Base-by-base conservation (phyloP, 768 basidiomycete genomes). In the Psilocybe subaeruginosa region DNA sequence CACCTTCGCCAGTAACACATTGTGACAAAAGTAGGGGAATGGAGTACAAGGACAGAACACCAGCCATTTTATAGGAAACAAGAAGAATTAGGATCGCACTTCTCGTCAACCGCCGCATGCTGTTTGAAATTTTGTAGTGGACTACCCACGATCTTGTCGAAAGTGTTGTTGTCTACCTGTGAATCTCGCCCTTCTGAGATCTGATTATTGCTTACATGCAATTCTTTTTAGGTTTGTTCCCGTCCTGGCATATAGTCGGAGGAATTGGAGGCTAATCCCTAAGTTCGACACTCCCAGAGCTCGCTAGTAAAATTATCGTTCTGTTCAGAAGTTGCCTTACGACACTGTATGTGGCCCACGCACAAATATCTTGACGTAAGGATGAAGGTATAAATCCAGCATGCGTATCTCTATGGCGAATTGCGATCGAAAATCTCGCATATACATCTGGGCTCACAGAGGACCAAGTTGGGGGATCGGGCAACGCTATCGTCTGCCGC, bases 1-100 rank as follows among this genome's bases (percentile, higher is more conserved):
- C 64, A 86, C 86, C 83, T 79, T 68, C 86, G 80, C 76, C 78
- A 86, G 69, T 81, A 84, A 74, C 86, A 87, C 86, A 88, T 87
- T 59, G 61, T 66, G 62, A 48, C 12, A 54, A 31, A 49, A 58
- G 60, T 64, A 51, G 51, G 57, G 56, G 62, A 57, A 53, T 58
- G 56, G 55, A 51, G 53, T 53, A 35, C 47, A 27, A 30, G 29
- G n/a, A 41, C 45, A 19, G 23, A 29, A 37, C 27, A 43, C 54
- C 50, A 39, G 59, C 30, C 58, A 59, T 69, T 72, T 70, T 74
- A 75, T 74, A 72, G 65, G 52, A 33, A 31, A 51, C 60, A 64
- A 46, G 43, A 56, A 61, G 60, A 54, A 58, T 61, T 12, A 43
- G 41, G 41, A 35, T 12, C 31, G 14, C 64, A 59, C 60, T 48